Evolutionary conservation across 495 filamentous ascomycete species (phyloP), one percentile per base, ranked within the genome.

Genomic region (Neurospora cerealis): DNA sequence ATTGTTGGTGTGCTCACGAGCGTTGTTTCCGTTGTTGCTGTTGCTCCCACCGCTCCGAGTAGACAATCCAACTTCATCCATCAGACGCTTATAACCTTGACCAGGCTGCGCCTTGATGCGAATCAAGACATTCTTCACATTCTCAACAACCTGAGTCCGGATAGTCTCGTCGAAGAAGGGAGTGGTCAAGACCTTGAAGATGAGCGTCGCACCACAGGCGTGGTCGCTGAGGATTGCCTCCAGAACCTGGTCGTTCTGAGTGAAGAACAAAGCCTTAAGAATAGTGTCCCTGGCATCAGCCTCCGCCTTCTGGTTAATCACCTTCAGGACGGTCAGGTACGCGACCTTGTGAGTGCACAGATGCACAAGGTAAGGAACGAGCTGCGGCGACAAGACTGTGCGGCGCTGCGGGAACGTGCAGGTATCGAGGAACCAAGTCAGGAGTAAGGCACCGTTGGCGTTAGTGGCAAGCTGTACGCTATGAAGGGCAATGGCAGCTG

Each of bases 311-410:
- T 99, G 96, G 82, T 99, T 99, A 82, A 99, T 97, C 41, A 98
- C 94, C 85, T 99, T 99, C 70, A 99, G 85, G 24, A 99, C 96
- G 3, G 96, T 99, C 73, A 98, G 86, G 77, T 98, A 99, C 0
- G 96, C 96, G 74, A 99, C 96, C 86, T 99, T 99, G 85, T 99
- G 96, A 0, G 96, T 98, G 86, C 96, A 98, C 8, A 99, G 89
- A 80, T 97, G 94, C 39, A 97, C 95, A n/a, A 99, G 85, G 77
- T 98, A 94, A 70, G 96, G 95, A 66, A 99, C 93, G 38, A 99
- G 91, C 78, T 94, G 88, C 40, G 96, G 96, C 38, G 96, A 94
- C 36, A 99, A 89, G 28, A 98, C 95, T 19, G 92, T 96, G 72
- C 96, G 92, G 73, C 96, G 91, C 74, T 91, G 90, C 72, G 95